These are phyloP conservation scores for Mycena citricolor DNA, from an alignment of 1,284 basidiomycete genomes.

Conservation along the genomic window DNA sequence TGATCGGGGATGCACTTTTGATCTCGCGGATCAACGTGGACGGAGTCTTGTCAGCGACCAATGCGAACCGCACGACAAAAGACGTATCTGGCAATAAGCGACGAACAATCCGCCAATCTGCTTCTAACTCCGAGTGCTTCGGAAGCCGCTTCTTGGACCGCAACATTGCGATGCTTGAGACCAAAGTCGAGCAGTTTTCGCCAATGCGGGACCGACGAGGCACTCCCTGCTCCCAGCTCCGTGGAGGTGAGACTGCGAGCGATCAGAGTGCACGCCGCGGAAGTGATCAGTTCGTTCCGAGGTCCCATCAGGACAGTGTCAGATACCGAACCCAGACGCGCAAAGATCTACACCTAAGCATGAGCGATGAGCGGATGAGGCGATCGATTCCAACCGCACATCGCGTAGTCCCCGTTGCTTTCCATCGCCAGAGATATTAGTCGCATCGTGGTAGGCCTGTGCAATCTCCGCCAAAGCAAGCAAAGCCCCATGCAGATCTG, in stretches of 20 bases:
- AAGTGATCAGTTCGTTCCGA: constrained; percentile 73
- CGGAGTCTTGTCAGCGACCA: constrained; percentile 12
- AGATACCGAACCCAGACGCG: constrained; percentile 53
- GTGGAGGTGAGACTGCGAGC: constrained; percentile 58
- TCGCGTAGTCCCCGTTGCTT: constrained; percentile 32
- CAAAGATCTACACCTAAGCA: constrained; percentile 51
- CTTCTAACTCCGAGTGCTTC: constrained; percentile 67
- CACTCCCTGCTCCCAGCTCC: constrained; percentile 46
- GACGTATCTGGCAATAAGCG: constrained; percentile 70
- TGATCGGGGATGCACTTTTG: constrained; percentile 45
- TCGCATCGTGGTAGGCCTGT: constrained; percentile 42
- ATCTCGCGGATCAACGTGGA: constrained; percentile 70
- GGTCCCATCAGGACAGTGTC: constrained; percentile 60
- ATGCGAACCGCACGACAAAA: constrained; percentile 17
- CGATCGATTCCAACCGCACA: constrained; percentile 24
- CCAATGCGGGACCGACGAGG: constrained; percentile 58
- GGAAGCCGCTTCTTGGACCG: constrained; percentile 77
- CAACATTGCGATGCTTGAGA: constrained; percentile 63
- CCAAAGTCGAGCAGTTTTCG: constrained; percentile 68
- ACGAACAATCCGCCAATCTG: constrained; percentile 60
- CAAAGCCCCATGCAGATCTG: constrained; percentile 83
- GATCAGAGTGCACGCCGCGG: constrained; percentile 75
- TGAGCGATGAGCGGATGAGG: neutral
- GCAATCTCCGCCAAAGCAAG: constrained; percentile 75
- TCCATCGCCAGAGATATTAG: too few relatives aligned